Base-by-base conservation (phyloP, 2,329 filamentous ascomycete genomes). In the Leptographium lundbergii region DNA sequence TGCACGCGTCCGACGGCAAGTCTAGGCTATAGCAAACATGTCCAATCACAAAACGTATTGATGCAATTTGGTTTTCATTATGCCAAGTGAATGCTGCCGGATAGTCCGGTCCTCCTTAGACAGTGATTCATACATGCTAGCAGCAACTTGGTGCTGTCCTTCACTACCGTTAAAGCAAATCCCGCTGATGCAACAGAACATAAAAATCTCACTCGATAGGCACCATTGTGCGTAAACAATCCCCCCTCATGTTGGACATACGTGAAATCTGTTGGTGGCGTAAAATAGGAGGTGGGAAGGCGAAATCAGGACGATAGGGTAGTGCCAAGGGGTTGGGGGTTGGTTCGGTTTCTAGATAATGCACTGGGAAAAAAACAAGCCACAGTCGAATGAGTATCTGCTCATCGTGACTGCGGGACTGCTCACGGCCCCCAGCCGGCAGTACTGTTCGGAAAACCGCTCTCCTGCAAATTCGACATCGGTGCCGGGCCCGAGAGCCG, bases 11-110 rank as follows among this genome's bases (percentile, higher is more conserved):
- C 9, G 59, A 53, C 34, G 58, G 55, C 24, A 62, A 61, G 51
- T 50, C 62, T 27, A 62, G 57, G 59, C 52, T 64, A 51, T 64
- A 52, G 55, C 25, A 45, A 45, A 19, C 11, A 6, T 6, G 3
- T 14, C 39, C 39, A 6, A 19, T 2, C 13, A 19, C 17, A 45
- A 45, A n/a, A n/a, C n/a, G n/a, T n/a, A 19, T 45, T 45, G 34
- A 42, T 55, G 34, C 53, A 55, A 34, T 55, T 34, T 55, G n/a
- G 17, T 45, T 27, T 55, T 27, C 34, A 53, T 34, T 32, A 34
- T n/a, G 27, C 19, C 51, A 19, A 45, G 42, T 22, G 42, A 45
- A 45, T 22, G 42, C 42, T 45, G 17, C 42, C 19, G 42, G 7
- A 45, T 17, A n/a, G n/a, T 4, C 42, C 17, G 17, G 19, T n/a